These are phyloP conservation scores for Exobasidium cylindrosporum DNA, from an alignment of 1,284 basidiomycete species.

Conservation along the genomic window DNA sequence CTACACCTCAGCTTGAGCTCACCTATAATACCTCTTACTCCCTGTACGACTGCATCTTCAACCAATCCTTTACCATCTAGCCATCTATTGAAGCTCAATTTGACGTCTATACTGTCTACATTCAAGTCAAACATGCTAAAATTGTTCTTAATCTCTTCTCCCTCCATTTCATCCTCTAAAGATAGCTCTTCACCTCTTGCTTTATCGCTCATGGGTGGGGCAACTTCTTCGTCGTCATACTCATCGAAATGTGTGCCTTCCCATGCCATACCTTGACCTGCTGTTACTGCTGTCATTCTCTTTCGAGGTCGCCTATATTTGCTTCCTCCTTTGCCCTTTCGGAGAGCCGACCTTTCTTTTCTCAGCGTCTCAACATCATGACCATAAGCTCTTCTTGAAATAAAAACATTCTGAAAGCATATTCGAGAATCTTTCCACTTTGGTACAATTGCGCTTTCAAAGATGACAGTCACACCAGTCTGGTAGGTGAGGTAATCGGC, in stretches of 20 bases:
- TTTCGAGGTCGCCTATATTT: constrained; percentile 6
- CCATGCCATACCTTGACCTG: constrained; percentile 49
- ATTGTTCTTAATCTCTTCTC: constrained; percentile 36
- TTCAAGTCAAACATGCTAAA: constrained; percentile 54
- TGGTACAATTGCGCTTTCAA: constrained; percentile 95
- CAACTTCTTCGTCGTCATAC: constrained; percentile 26
- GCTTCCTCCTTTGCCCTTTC: background rate
- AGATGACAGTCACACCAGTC: constrained; percentile 90
- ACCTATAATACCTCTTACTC: constrained; percentile 90
- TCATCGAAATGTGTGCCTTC: constrained; percentile 48
- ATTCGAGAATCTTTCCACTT: constrained; percentile 95
- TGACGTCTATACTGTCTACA: constrained; percentile 87
- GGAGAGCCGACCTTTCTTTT: constrained; percentile 12
- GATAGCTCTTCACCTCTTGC: constrained; percentile 33
- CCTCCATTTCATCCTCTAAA: constrained; percentile 26
- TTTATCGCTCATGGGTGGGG: constrained; percentile 40
- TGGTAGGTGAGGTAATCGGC: constrained; percentile 90
- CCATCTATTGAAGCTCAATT: constrained; percentile 88
- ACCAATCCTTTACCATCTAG: constrained; percentile 91
- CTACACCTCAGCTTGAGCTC: constrained; percentile 35
- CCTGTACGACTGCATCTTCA: constrained; percentile 84
- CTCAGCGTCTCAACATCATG: constrained; percentile 42
- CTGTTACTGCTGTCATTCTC: constrained; percentile 23
- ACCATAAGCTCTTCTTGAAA: constrained; percentile 71
- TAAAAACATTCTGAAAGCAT: constrained; percentile 93